These are phyloP conservation scores for Neonectria ditissima DNA, from an alignment of 2,329 filamentous ascomycete genomes.

Conservation along the genomic window DNA sequence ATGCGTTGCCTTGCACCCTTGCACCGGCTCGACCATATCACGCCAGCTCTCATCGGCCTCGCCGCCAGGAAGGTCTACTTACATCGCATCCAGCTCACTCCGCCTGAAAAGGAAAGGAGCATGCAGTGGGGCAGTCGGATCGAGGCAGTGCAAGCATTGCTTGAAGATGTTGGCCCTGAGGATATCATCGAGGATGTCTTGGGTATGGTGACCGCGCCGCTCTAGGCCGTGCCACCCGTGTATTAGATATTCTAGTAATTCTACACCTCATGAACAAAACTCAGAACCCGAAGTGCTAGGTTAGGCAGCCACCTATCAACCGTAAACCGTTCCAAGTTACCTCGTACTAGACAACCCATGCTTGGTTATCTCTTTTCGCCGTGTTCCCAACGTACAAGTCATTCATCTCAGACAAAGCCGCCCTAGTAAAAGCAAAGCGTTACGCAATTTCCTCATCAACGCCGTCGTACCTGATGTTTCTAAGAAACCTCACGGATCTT, in stretches of 20 bases:
- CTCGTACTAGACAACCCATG: slow-evolving; percentile 31
- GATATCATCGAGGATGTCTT: slow-evolving; percentile 75
- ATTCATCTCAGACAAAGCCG: slow-evolving; percentile 34
- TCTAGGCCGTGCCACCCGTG: slow-evolving; percentile 42
- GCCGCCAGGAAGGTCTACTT: slow-evolving; percentile 89
- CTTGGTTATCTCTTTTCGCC: slow-evolving; percentile 27
- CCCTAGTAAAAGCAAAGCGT: slow-evolving; percentile 38
- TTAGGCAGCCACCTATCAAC: slow-evolving; percentile 30
- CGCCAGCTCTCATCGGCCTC: slow-evolving; percentile 84
- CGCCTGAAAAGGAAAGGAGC: slow-evolving; percentile 81
- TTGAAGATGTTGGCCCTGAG: slow-evolving; percentile 72
- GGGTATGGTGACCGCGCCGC: slow-evolving; percentile 65
- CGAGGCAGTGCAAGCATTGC: slow-evolving; percentile 72
- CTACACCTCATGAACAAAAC: slow-evolving; percentile 37
- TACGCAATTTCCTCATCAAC: slow-evolving; percentile 40
- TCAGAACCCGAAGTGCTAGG: slow-evolving; percentile 34
- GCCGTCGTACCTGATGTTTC: slow-evolving; percentile 39
- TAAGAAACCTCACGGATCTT: slow-evolving; percentile 81
- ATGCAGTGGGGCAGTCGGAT: slow-evolving; percentile 92
- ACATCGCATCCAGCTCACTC: slow-evolving; percentile 81
- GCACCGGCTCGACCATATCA: slow-evolving; percentile 83
- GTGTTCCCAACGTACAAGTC: slow-evolving; percentile 41
- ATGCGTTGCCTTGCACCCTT: slow-evolving; percentile 81
- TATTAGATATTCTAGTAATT: slow-evolving; percentile 47
- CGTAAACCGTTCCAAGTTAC: slow-evolving; percentile 33